A percentile compares a stretch with the other conserved stretches of the same genome.
Evolutionary conservation across 495 filamentous ascomycete genomes (phyloP).

Genomic region (Sabuloglossum arenarium): DNA sequence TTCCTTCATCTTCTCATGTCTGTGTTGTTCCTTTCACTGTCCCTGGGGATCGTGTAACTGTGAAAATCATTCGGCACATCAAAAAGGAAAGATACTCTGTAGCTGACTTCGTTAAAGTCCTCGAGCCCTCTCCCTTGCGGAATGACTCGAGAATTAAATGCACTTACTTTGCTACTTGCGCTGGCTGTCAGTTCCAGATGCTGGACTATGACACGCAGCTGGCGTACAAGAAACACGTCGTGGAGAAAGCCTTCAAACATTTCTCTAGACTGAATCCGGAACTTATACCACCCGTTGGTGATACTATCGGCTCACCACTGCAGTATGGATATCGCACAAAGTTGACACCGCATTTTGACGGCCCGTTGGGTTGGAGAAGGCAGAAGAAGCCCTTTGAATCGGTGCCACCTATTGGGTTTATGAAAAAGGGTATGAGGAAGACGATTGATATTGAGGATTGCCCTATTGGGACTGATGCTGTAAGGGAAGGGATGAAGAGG

Average conservation of each 20-base stretch:
- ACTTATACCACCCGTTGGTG: slow-evolving; percentile 49
- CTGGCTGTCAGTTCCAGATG: slow-evolving; percentile 96
- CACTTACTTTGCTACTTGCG: slow-evolving; percentile 69
- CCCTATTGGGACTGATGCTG: slow-evolving; percentile 74
- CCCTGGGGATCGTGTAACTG: slow-evolving; percentile 62
- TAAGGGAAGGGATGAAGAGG: slow-evolving; percentile 49
- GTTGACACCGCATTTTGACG: slow-evolving; percentile 86
- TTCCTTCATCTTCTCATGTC: slow-evolving; percentile 43
- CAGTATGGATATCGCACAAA: slow-evolving; percentile 93
- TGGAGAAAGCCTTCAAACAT: slow-evolving; percentile 81
- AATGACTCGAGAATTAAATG: slow-evolving; percentile 60
- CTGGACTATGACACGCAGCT: slow-evolving; percentile 75
- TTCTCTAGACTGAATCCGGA: slow-evolving; percentile 66
- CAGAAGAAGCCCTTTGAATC: slow-evolving; percentile 17
- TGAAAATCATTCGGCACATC: slow-evolving; percentile 55
- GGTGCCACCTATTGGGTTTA: slow-evolving; percentile 79
- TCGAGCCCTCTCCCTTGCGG: slow-evolving; percentile 49
- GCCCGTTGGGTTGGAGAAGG: slow-evolving; percentile 24
- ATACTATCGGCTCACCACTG: slow-evolving; percentile 76
- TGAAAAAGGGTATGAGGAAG: slow-evolving; percentile 44
- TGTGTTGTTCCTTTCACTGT: slow-evolving; percentile 79
- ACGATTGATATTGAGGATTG: slow-evolving; percentile 94
- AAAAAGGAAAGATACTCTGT: slow-evolving; percentile 38
- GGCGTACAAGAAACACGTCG: slow-evolving; percentile 58
- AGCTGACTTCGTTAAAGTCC: slow-evolving; percentile 62